These are phyloP conservation scores for Prinsepia uniflora DNA, from an alignment of 306 rosid genomes.

Conservation along the genomic window DNA sequence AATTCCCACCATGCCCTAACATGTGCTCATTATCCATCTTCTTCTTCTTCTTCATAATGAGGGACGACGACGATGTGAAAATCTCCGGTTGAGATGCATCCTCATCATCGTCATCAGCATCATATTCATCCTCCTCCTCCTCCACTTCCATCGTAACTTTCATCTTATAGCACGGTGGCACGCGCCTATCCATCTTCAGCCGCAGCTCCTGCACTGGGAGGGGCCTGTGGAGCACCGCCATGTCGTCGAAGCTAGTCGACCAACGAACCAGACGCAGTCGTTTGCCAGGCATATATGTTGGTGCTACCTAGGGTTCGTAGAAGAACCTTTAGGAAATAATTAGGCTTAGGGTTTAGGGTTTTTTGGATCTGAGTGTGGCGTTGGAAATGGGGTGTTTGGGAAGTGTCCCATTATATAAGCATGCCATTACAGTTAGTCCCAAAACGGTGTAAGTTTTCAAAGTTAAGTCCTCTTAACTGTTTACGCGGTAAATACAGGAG, in stretches of 20 bases:
- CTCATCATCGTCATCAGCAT: too few relatives aligned
- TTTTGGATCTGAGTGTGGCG: neutral
- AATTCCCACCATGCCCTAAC: neutral
- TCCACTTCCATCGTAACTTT: neutral
- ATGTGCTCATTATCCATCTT: neutral
- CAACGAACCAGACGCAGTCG: slow-evolving; percentile 16
- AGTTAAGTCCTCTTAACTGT: neutral
- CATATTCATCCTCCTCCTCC: too few relatives aligned
- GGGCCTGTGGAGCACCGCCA: neutral
- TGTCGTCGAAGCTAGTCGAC: slow-evolving; percentile 1
- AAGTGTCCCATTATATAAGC: neutral
- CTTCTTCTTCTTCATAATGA: neutral
- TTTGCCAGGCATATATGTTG: slow-evolving; percentile 15
- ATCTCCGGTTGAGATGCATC: neutral
- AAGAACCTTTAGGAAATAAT: neutral
- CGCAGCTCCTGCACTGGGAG: neutral
- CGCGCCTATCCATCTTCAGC: neutral
- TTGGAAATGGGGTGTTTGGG: neutral
- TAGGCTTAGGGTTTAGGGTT: neutral
- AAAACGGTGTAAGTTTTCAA: neutral
- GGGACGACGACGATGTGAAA: neutral
- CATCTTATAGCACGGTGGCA: neutral
- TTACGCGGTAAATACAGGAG: neutral
- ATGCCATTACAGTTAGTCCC: neutral
- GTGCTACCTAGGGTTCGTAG: neutral